Percentiles rank a stretch among this genome's conserved stretches.
Conservation (phyloP, 2,329 filamentous ascomycete species). For the Incumbomyces delicatus region DNA sequence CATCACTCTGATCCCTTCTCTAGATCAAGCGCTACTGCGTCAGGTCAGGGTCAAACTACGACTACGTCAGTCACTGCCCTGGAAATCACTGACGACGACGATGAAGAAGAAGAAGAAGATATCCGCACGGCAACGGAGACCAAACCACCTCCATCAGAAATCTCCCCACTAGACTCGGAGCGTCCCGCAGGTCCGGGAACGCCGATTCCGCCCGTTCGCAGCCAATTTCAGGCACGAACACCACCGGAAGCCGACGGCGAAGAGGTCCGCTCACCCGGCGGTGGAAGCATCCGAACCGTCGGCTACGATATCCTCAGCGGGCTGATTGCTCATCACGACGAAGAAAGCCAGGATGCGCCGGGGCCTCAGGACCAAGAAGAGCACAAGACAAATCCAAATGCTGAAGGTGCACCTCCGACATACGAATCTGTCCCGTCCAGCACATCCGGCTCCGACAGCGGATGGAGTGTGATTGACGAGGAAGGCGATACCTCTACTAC, state of each 20-base stretch:
- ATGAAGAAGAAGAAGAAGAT: background rate
- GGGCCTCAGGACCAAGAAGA: background rate
- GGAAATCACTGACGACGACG: too few relatives aligned
- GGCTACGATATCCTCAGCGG: slow-evolving; percentile 16
- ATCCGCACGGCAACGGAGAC: background rate
- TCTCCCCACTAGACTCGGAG: background rate
- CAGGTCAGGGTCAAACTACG: background rate
- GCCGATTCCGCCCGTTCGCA: background rate
- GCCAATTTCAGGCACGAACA: background rate
- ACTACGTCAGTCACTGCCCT: background rate
- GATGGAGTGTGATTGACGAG: background rate
- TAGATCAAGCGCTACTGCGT: background rate
- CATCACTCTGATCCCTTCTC: slow-evolving; percentile 5
- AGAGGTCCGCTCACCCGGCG: slow-evolving; percentile 7
- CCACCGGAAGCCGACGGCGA: background rate
- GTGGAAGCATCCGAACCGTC: slow-evolving; percentile 18
- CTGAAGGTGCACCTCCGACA: background rate
- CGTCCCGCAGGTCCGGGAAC: background rate
- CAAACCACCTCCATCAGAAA: slow-evolving; percentile 1
- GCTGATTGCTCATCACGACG: slow-evolving; percentile 16
- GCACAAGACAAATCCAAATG: background rate
- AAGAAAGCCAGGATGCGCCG: background rate
- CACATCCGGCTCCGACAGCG: background rate
- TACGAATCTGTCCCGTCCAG: background rate
- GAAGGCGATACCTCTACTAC: background rate